Evolutionary conservation across 768 basidiomycete genomes (phyloP), one percentile per base, ranked within the genome.

Genomic region (Psilocybe subaeruginosa): DNA sequence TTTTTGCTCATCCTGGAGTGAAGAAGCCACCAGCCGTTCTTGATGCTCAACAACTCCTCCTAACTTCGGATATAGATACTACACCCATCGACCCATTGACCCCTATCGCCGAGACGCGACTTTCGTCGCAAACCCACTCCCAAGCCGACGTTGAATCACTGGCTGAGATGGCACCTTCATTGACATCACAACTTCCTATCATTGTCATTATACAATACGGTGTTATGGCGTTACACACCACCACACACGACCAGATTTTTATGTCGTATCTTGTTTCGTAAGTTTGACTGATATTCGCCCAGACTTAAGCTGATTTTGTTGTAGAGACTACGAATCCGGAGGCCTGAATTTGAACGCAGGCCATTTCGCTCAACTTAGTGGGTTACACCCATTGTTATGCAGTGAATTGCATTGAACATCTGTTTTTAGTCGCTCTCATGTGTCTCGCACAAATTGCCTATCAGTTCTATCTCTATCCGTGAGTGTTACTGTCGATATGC

Each of bases 401-500:
- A 46, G 14, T 46, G 54, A 19, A 5, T 4, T 19, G 3, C 47
- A 19, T 49, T 66, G 30, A 64, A 19, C 57, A 45, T 58, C n/a
- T 14, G 64, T 8, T 37, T 59, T 53, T 37, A 94, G 92, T 92
- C 71, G 93, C 92, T 5, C 68, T 97, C 58, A 97, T 97, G 95
- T 96, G 93, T 74, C 80, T 95, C n/a, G 92, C 88, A 62, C 95
- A 96, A 73, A 91, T 97, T 54, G 86, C 88, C 39, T 97, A 95
- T 71, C 95, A 95, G 69, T 95, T 94, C 70, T 87, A 93, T 70
- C 82, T 93, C 37, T 95, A 95, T 80, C 92, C 92, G 91, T 94
- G 70, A 74, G 92, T 81, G 19, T 56, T 43, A 35, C 2, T 49
- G 12, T 52, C 0, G 41, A 17, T 48, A 3, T 12, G 11, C 4